Evolutionary conservation across 257 asterid genomes (phyloP), one percentile per base, ranked within the genome.

Genomic region (Plantago elongata): DNA sequence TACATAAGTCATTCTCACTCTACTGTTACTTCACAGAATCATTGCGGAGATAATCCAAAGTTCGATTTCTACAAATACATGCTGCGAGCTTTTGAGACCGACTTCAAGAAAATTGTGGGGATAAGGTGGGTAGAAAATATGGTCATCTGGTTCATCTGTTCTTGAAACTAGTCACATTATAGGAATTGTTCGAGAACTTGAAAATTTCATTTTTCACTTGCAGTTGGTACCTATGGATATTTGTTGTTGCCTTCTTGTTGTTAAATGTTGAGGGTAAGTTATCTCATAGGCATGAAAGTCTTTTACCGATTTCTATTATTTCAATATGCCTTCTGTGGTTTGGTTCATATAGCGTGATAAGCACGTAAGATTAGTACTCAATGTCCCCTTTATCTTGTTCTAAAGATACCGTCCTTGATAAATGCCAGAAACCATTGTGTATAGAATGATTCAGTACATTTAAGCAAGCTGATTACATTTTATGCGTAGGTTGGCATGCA

Each of bases 191-290:
- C 14, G 3, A 1, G 18, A 48, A 13, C 14, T 48, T 5, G 16
- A 12, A 48, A 0, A 3, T 11, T 48, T 2, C 2, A n/a, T 12
- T 27, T 47, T 47, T 15, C 15, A 15, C 12, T 34, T 49, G 90
- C 88, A 87, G 88, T 68, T 87, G 90, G 95, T 87, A 82, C 67
- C 85, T 84, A 30, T 84, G 95, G 95, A 27, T 87, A 16, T 76
- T 82, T 14, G 94, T 84, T 11, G 82, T 87, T 40, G 30, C 78
- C 62, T 84, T 87, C 79, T 77, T 87, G 74, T 62, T 87, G 83
- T 65, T 84, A 18, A 82, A 87, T 79, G 79, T 84, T 37, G 49
- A 76, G 22, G 95, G 95, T 86, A 68, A 67, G 85, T 29, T 51
- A 51, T 51, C 57, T 51, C 30, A 17, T 51, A 2, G n/a, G 29